Evolutionary conservation across 2,329 filamentous ascomycete species (phyloP), one percentile per base, ranked within the genome.

Genomic region (Aureobasidium melanogenum): DNA sequence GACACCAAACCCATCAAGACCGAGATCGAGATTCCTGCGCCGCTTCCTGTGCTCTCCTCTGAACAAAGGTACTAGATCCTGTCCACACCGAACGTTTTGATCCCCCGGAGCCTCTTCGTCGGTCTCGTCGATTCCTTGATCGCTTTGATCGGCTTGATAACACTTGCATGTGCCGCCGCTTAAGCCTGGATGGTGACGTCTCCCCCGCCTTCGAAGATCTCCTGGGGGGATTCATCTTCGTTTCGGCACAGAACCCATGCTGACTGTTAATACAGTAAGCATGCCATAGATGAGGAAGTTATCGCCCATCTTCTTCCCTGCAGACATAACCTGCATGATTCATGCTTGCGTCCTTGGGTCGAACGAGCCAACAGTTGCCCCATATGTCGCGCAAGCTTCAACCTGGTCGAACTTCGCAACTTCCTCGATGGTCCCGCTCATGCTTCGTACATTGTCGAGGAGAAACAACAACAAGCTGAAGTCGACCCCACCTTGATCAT

Each of bases 311-410:
- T 87, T 30, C 72, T 86, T 63, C 87, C 91, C 50, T 99, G 94
- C 75, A 89, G 90, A 62, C 95, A 99, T 79, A 84, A 92, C 68
- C 81, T 99, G 68, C 94, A 99, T 77, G 88, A 99, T 77, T 86
- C 88, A 57, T 99, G 94, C 75, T 82, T 99, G 67, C 88, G 88
- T 68, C 90, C 91, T 67, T 99, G 94, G 94, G 91, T 93, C 48
- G 90, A 95, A 76, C 88, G 95, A 74, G 93, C 94, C 65, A 99
- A 97, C 76, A 97, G 92, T 72, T 99, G 94, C 75, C 94, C 94
- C 48, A 96, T 99, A 74, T 99, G 94, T 76, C 89, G 94, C 67
- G 88, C 90, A 69, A 85, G 83, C 65, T 97, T 99, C 79, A 93
- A 97, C 75, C 78, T 88, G 68, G 92, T 99, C 66, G 86, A 94